phyloP scores from a whole-genome alignment of 176 grass and related monocot genomes.

The Triticum turgidum region DNA sequence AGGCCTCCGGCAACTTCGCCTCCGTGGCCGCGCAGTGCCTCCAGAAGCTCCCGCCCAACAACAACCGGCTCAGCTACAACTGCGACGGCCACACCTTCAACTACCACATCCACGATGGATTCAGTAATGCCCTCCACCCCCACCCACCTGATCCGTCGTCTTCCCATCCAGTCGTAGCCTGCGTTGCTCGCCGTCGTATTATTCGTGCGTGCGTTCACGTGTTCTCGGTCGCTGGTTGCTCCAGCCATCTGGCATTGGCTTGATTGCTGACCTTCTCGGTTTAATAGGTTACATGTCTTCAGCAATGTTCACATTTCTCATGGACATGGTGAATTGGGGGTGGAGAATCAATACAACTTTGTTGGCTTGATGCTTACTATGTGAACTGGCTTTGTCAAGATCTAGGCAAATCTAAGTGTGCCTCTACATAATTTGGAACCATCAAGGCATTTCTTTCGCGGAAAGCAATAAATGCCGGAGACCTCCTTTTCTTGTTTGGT shows the following conservation, averaged over 20 bases:
- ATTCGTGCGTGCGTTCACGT: not conserved
- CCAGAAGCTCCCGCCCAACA: constrained; percentile 62
- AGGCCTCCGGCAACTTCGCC: constrained; percentile 75
- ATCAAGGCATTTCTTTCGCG: not conserved
- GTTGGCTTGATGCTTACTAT: not conserved
- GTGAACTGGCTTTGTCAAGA: not conserved
- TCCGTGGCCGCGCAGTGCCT: constrained; percentile 63
- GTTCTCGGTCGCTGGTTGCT: not conserved
- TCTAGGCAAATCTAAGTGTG: not conserved
- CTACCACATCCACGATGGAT: constrained; percentile 80
- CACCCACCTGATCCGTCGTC: not conserved
- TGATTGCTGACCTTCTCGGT: not conserved
- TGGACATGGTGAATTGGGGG: not conserved
- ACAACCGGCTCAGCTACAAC: constrained; percentile 66
- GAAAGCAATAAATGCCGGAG: not conserved
- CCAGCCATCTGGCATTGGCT: not conserved
- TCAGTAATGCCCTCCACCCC: constrained; percentile 32
- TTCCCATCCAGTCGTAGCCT: not conserved
- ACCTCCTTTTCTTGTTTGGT: not conserved
- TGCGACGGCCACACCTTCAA: constrained; percentile 83
- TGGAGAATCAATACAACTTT: not conserved
- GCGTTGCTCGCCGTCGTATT: not conserved
- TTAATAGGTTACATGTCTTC: not conserved
- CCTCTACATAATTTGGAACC: not conserved
- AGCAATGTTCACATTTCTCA: not conserved